A percentile compares a stretch with the other conserved stretches of the same genome.
Conservation (phyloP, 139 green algal genomes). For the Micractinium conductrix region DNA sequence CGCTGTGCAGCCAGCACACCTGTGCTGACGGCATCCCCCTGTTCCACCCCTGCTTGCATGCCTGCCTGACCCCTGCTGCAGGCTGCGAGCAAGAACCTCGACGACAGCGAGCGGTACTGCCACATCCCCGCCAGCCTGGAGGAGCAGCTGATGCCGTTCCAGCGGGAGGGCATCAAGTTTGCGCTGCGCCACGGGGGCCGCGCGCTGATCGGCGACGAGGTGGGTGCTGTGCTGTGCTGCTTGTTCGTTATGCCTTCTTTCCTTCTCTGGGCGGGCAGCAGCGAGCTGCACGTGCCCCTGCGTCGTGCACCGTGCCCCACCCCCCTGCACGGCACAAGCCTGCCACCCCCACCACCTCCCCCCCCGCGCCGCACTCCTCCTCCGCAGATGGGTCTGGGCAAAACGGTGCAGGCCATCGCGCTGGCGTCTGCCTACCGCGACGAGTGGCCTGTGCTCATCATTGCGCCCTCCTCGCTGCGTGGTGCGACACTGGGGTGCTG, state of each 20-base stretch:
- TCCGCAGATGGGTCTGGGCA: constrained; percentile 71
- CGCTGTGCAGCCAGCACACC: not conserved
- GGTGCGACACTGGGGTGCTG: no score
- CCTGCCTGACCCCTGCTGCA: not conserved
- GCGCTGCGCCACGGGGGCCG: constrained; percentile 72
- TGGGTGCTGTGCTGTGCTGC: not conserved
- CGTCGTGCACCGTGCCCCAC: not conserved
- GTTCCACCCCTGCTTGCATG: not conserved
- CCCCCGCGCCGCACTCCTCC: not conserved
- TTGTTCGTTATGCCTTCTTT: constrained; percentile 18
- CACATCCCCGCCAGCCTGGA: constrained; percentile 51
- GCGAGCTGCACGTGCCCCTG: not conserved
- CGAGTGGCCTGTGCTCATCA: constrained; percentile 83
- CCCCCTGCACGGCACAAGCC: no score
- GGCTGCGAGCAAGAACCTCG: not conserved
- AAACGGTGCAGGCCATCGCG: constrained; percentile 81
- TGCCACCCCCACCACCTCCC: no score
- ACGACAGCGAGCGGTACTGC: constrained; percentile 58
- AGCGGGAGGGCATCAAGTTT: constrained; percentile 81
- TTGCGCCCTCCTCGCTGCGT: constrained; percentile 77
- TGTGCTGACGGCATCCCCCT: not conserved
- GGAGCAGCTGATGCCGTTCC: constrained; percentile 63
- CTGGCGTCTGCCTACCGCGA: constrained; percentile 73
- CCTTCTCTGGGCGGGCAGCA: not conserved
- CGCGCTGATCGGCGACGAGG: constrained; percentile 74